phyloP scores from a whole-genome alignment of 257 asterid genomes.

The Solanum clarkiae region DNA sequence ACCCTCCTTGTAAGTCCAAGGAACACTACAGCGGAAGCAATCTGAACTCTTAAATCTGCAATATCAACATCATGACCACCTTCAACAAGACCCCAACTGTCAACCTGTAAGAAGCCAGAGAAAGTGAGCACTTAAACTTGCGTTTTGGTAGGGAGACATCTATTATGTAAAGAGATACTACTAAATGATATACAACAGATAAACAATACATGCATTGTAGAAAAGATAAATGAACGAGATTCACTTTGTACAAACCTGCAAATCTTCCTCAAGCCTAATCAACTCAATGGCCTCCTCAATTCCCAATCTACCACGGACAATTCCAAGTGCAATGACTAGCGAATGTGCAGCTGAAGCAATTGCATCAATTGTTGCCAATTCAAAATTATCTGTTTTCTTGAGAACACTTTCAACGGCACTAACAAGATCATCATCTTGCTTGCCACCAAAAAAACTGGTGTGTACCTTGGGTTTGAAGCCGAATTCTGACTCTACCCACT shows the following conservation, averaged over 20 bases:
- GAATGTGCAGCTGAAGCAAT: conserved; percentile 89
- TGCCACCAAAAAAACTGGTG: conserved; percentile 79
- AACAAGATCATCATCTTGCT: conserved; percentile 61
- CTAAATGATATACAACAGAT: background rate
- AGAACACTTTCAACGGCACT: conserved; percentile 52
- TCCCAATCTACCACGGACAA: conserved; percentile 44
- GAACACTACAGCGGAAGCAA: conserved; percentile 79
- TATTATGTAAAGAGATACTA: background rate
- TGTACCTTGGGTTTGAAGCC: conserved; percentile 60
- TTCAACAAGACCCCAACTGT: conserved; percentile 88
- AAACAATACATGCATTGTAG: background rate
- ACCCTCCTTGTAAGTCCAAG: conserved; percentile 61
- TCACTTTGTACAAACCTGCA: conserved; percentile 37
- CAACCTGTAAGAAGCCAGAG: conserved; percentile 17
- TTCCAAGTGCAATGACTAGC: conserved; percentile 59
- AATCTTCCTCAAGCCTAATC: conserved; percentile 89
- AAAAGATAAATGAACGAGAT: background rate
- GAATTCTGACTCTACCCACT: conserved; percentile 82
- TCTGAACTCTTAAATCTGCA: conserved; percentile 84
- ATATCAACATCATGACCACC: conserved; percentile 98
- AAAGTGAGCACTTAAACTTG: background rate
- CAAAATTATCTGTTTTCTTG: conserved; percentile 53
- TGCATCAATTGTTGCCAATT: conserved; percentile 76
- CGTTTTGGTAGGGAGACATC: background rate
- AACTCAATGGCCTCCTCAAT: conserved; percentile 79